Conservation (phyloP, 139 green algal species). For the Volvox africanus region DNA sequence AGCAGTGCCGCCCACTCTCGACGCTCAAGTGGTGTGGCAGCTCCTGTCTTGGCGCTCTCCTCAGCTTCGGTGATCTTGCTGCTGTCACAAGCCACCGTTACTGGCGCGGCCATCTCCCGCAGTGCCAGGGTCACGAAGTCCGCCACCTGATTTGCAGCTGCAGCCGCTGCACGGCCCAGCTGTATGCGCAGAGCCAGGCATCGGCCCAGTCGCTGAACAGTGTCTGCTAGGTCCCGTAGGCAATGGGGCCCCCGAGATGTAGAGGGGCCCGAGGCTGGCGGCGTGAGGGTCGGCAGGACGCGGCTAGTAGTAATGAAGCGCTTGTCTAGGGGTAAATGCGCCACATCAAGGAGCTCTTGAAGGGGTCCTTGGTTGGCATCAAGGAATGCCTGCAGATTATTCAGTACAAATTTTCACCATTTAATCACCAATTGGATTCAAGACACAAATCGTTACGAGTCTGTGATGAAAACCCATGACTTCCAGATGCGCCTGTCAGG, state of each 20-base stretch:
- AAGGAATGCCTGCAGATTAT: neutral
- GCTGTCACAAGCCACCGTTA: neutral
- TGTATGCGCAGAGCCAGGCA: conserved; percentile 32
- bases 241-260: neutral
- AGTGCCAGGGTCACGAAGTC: conserved; percentile 24
- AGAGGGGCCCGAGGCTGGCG: neutral
- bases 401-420: no score
- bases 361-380: neutral
- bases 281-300: neutral
- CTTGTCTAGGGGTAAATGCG: neutral
- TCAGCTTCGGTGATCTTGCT: neutral
- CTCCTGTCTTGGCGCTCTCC: neutral
- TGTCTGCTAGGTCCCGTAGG: neutral
- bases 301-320: neutral
- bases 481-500: no score
- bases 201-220: conserved; percentile 5
- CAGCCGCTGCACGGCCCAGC: conserved; percentile 23
- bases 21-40: neutral
- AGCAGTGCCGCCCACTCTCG: conserved; percentile 18
- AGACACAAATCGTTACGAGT: no score
- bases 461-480: no score
- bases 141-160: neutral
- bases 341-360: conserved; percentile 11
- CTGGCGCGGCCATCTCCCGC: conserved; percentile 21
- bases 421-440: no score